Base-by-base conservation (phyloP, 352 stramenopile genomes). In the Saprolegnia parasitica region DNA sequence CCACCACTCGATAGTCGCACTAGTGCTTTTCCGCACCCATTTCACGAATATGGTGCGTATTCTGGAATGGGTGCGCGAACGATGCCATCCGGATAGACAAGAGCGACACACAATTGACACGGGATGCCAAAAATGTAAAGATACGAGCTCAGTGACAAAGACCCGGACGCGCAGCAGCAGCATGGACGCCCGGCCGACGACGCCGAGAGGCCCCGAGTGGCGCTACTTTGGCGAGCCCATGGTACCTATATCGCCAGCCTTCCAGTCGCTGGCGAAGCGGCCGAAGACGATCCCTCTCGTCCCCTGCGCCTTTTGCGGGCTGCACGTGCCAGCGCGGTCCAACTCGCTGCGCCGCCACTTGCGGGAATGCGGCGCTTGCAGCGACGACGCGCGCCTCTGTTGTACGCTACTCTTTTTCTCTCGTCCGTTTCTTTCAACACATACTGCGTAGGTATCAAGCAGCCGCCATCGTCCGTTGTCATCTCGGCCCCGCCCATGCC, bases 201-300 rank as follows among this genome's bases (percentile, higher is more conserved):
- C 11, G 52, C 52, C 24, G 42, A 4, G 63, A 54, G 56, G 63
- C 0, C 63, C 63, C 4, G 63, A 70, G 21, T 70, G 63, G 63
- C 49, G 50, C 21, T 70, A 55, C 63, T 70, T 70, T 62, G 63
- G 63, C 6, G 13, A 11, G 20, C 63, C 63, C 10, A 52, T 61
- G 35, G 62, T 40, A 26, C 29, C 35, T 1, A 32, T 49, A 10
- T 11, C 62, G 4, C 42, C 42, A 24, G 23, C 29, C 18, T 35
- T 18, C 11, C 15, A 20, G 29, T 42, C 50, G 15, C 29, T 62
- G 10, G 9, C 42, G n/a, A 70, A 70, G 47, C 63, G 42, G 23
- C 45, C 49, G 6, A 70, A 70, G 63, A 70, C 39, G 45, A 70
- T 70, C 54, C 63, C 63, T 47, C 54, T 52, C 35, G 63, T 70